Evolutionary conservation across 345 rosid genomes (phyloP).

Genomic region (rapeseed (Brassica napus)): Da-Ae NC_063441.1:11785001-11785500

Average conservation of each 20-base stretch:
- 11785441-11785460: background rate
- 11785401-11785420: conserved; percentile 13
- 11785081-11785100: conserved; percentile 82
- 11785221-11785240: conserved; percentile 69
- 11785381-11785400: background rate
- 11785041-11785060: background rate
- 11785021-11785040: background rate
- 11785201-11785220: conserved; percentile 87
- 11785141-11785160: conserved; percentile 92
- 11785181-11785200: conserved; percentile 93
- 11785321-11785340: background rate
- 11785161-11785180: conserved; percentile 91
- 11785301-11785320: conserved; percentile 6
- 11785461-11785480: too few species aligned
- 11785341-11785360: background rate
- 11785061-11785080: conserved; percentile 56
- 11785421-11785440: background rate
- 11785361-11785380: background rate
- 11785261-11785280: conserved; percentile 32
- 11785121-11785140: conserved; percentile 94
- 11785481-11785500: too few species aligned
- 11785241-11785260: conserved; percentile 52
- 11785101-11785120: conserved; percentile 83
- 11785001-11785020: background rate
- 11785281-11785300: conserved; percentile 40